Evolutionary conservation across 345 rosid genomes (phyloP).

Genomic region (Moricandia moricandioides): DNA sequence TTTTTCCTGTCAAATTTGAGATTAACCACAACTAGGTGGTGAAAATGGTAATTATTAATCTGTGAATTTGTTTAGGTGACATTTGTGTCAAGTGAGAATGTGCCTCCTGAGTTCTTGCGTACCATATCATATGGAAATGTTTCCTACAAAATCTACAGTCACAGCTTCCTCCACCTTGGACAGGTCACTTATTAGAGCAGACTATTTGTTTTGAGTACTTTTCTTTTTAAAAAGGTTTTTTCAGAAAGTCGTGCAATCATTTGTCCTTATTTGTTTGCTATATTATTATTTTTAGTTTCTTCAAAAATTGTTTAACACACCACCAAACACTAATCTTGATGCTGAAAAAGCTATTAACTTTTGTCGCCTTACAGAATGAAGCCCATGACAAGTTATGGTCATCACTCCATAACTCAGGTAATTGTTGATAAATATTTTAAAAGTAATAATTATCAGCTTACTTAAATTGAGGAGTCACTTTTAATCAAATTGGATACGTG

Average conservation of each 20-base stretch:
- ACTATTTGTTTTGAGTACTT: neutral
- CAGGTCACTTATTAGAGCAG: conserved; percentile 50
- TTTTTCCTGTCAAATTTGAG: neutral
- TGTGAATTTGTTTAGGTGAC: conserved; percentile 20
- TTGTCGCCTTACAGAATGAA: conserved; percentile 54
- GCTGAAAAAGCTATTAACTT: conserved; percentile 22
- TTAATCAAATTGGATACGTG: neutral
- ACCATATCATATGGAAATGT: conserved; percentile 53
- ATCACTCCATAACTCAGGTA: conserved; percentile 50
- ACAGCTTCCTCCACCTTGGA: conserved; percentile 88
- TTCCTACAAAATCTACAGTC: conserved; percentile 79
- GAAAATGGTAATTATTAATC: neutral
- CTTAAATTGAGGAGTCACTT: neutral
- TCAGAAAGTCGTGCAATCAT: neutral
- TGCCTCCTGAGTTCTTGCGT: conserved; percentile 69
- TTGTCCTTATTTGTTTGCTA: neutral
- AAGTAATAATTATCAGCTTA: neutral
- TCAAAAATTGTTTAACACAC: neutral
- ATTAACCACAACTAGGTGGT: neutral
- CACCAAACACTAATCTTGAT: neutral
- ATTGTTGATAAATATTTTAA: neutral
- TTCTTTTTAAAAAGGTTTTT: neutral
- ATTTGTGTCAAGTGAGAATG: conserved; percentile 46
- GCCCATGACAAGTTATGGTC: conserved; percentile 70
- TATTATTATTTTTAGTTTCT: neutral